A percentile compares a stretch with the other conserved stretches of the same genome.
Evolutionary conservation across 345 rosid species (phyloP).

Genomic region (Theobroma cacao): DNA sequence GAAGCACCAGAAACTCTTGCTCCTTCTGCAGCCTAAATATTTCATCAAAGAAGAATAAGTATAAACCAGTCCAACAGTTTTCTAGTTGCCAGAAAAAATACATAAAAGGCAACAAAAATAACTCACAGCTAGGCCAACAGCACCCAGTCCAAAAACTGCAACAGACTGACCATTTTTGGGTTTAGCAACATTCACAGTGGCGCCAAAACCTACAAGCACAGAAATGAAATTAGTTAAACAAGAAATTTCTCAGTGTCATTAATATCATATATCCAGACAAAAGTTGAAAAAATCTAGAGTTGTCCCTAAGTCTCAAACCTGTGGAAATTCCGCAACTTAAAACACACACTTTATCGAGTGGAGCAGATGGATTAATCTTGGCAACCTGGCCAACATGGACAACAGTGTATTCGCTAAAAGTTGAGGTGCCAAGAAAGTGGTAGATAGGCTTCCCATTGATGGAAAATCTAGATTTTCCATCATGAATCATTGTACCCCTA

Average conservation of each 20-base stretch:
- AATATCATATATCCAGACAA: not conserved
- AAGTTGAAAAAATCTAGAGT: not conserved
- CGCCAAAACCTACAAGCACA: constrained; percentile 51
- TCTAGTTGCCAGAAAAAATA: not conserved
- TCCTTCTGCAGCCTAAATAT: constrained; percentile 79
- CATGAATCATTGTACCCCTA: constrained; percentile 61
- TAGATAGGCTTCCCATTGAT: constrained; percentile 65
- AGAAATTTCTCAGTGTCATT: not conserved
- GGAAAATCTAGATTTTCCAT: constrained; percentile 70
- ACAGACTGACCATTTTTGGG: constrained; percentile 64
- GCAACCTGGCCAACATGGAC: constrained; percentile 69
- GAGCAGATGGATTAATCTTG: constrained; percentile 75
- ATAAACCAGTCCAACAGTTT: not conserved
- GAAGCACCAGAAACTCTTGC: constrained; percentile 67
- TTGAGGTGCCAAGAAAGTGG: constrained; percentile 77
- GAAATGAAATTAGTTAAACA: not conserved
- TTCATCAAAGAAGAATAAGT: not conserved
- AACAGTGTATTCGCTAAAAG: constrained; percentile 83
- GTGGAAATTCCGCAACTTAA: constrained; percentile 78
- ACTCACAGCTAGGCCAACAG: constrained; percentile 73
- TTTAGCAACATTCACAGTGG: constrained; percentile 75
- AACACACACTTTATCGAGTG: constrained; percentile 79
- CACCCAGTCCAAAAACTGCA: constrained; percentile 70
- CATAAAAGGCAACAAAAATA: not conserved
- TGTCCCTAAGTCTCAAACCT: constrained; percentile 42